Conservation (phyloP, 306 rosid species). For the Vachellia pachyceras region DNA sequence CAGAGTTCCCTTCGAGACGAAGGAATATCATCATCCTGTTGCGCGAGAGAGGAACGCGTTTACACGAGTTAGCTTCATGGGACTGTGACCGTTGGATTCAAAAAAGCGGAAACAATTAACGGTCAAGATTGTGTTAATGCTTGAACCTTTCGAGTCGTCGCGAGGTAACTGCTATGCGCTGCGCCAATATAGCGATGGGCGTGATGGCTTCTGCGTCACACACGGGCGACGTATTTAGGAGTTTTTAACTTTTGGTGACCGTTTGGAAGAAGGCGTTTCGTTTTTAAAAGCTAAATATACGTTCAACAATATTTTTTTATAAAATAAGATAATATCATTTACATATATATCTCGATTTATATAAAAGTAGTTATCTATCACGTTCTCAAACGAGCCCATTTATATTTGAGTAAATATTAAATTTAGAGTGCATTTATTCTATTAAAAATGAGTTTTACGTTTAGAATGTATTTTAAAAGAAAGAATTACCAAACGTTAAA, state of each 20-base stretch:
- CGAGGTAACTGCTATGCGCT: background rate
- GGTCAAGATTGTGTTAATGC: background rate
- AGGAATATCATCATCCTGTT: background rate
- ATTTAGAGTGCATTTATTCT: too few relatives aligned
- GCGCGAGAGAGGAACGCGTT: background rate
- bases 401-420: too few relatives aligned
- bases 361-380: too few relatives aligned
- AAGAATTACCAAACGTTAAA: too few relatives aligned
- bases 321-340: too few relatives aligned
- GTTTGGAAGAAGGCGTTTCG: too few relatives aligned
- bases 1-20: background rate
- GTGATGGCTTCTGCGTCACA: background rate
- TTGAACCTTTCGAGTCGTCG: background rate
- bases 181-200: background rate
- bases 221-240: background rate
- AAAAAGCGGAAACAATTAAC: background rate
- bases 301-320: too few relatives aligned
- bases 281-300: too few relatives aligned
- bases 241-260: background rate
- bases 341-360: too few relatives aligned
- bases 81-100: background rate
- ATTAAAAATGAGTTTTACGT: too few relatives aligned
- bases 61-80: background rate
- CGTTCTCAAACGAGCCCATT: too few relatives aligned
- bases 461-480: too few relatives aligned